These are phyloP conservation scores for Heimioporus sp. DNA, from an alignment of 768 basidiomycete species.

Conservation along the genomic window DNA sequence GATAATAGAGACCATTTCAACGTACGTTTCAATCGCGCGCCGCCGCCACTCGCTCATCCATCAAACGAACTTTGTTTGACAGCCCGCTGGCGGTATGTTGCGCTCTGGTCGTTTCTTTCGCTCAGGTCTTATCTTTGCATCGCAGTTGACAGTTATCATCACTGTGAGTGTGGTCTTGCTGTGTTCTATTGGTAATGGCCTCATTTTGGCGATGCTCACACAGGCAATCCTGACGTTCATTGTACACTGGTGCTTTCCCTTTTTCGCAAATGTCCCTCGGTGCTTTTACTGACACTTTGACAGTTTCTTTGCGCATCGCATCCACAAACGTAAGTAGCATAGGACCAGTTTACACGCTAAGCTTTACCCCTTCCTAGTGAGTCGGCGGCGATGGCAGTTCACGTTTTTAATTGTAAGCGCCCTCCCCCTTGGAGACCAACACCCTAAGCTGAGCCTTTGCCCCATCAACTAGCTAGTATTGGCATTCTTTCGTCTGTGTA, in stretches of 20 bases:
- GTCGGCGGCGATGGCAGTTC: conserved; percentile 27
- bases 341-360: not conserved
- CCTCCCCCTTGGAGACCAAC: not conserved
- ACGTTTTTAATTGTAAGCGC: conserved; percentile 35
- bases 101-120: not conserved
- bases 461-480: conserved; percentile 22
- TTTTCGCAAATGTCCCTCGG: not conserved
- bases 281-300: not conserved
- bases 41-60: not conserved
- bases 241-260: conserved; percentile 45
- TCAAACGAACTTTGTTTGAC: not conserved
- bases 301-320: conserved; percentile 41
- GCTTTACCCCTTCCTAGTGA: conserved; percentile 18
- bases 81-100: conserved; percentile 28
- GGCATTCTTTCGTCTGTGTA: conserved; percentile 32
- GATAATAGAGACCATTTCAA: conserved; percentile 43
- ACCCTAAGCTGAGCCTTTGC: not conserved
- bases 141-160: conserved; percentile 25
- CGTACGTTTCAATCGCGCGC: conserved; percentile 28
- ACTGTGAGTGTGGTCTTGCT: conserved; percentile 24
- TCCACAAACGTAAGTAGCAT: conserved; percentile 36
- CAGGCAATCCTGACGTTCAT: conserved; percentile 20
- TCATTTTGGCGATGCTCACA: conserved; percentile 8
- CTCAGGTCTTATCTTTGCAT: not conserved
- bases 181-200: not conserved